phyloP scores from a whole-genome alignment of 108 stramenopile species.

The Hondaea fermentalgiana region DNA sequence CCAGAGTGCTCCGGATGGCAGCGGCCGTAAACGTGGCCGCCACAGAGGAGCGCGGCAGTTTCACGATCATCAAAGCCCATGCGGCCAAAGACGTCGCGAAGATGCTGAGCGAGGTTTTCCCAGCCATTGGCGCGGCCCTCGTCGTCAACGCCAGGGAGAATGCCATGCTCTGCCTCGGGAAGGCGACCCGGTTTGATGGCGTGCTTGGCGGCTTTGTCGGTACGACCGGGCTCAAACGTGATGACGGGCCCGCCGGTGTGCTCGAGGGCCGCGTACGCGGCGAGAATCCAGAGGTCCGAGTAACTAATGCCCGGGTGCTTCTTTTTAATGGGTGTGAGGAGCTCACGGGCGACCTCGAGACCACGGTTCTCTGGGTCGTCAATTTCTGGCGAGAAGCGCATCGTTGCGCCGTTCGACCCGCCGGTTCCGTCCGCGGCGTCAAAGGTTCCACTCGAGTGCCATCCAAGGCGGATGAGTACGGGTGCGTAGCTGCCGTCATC shows the following conservation, averaged over 20 bases:
- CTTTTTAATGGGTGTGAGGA: slow-evolving; percentile 77
- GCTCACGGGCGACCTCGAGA: slow-evolving; percentile 57
- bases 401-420: slow-evolving; percentile 83
- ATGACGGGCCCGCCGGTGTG: slow-evolving; percentile 69
- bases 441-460: slow-evolving; percentile 84
- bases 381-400: slow-evolving; percentile 83
- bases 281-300: slow-evolving; percentile 86
- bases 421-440: slow-evolving; percentile 52
- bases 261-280: slow-evolving; percentile 66
- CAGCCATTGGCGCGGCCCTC: slow-evolving; percentile 45
- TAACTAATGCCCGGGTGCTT: slow-evolving; percentile 76
- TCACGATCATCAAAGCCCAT: slow-evolving; percentile 81
- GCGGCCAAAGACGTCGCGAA: slow-evolving; percentile 68
- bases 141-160: slow-evolving; percentile 34
- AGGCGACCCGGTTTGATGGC: background rate
- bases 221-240: slow-evolving; percentile 61
- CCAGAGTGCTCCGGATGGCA: slow-evolving; percentile 66
- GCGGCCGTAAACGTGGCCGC: slow-evolving; percentile 77
- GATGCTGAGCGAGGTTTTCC: slow-evolving; percentile 45
- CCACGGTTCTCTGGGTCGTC: slow-evolving; percentile 84
- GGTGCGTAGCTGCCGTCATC: slow-evolving; percentile 34
- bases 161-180: slow-evolving; percentile 37
- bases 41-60: slow-evolving; percentile 71
- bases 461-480: slow-evolving; percentile 82
- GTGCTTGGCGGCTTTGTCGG: background rate